phyloP scores from a whole-genome alignment of 2,329 filamentous ascomycete genomes.

The Neonectria coccinea region DNA sequence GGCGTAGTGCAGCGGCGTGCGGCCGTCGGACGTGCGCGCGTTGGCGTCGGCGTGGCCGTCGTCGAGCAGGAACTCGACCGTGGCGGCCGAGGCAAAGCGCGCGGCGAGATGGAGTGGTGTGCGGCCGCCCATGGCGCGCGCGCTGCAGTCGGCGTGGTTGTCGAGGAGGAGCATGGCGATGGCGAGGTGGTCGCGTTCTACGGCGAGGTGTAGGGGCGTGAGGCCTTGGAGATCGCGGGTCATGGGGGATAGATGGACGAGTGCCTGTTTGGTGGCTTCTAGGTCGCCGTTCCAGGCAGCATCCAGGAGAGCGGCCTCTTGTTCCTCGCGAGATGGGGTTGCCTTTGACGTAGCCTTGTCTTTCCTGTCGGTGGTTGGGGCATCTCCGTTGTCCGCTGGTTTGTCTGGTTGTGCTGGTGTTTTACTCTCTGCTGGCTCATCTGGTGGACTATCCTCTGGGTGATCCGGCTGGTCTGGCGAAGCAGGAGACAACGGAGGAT shows the following conservation, averaged over 20 bases:
- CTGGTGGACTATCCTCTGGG: background rate
- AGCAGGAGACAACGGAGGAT: background rate
- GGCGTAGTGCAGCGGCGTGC: constrained; percentile 50
- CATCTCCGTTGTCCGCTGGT: background rate
- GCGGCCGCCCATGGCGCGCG: constrained; percentile 47
- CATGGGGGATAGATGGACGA: constrained; percentile 40
- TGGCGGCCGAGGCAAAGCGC: constrained; percentile 45
- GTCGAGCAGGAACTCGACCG: constrained; percentile 49
- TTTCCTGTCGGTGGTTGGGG: background rate
- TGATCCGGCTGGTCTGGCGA: background rate
- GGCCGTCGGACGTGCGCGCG: constrained; percentile 45
- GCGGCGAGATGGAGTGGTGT: constrained; percentile 50
- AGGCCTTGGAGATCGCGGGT: constrained; percentile 47
- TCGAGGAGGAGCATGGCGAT: constrained; percentile 51
- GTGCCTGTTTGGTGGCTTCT: constrained; percentile 39
- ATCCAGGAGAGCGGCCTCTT: constrained; percentile 45
- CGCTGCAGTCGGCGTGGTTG: constrained; percentile 41
- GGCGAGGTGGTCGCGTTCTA: constrained; percentile 49
- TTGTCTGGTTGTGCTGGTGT: background rate
- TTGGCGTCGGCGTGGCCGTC: constrained; percentile 47
- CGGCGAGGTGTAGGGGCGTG: constrained; percentile 48
- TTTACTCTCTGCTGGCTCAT: background rate
- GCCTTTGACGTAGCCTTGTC: background rate
- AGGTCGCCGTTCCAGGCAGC: constrained; percentile 51
- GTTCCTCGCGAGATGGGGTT: constrained; percentile 21